Conservation (phyloP, 306 rosid species). For the Rosa multiflora region DNA sequence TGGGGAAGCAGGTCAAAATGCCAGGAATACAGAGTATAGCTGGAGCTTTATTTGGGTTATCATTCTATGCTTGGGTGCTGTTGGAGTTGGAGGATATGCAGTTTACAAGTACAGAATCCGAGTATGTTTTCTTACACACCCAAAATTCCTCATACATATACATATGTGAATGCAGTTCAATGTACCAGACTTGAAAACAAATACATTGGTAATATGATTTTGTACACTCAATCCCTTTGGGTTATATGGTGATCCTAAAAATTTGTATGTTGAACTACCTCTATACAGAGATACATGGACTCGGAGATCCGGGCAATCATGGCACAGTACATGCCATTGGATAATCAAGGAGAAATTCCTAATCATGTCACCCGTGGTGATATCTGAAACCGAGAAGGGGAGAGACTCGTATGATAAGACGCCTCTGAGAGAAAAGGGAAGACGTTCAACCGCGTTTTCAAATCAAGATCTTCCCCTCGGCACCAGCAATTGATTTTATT, state of each 20-base stretch:
- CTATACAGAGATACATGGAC: conserved; percentile 83
- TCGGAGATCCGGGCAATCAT: conserved; percentile 83
- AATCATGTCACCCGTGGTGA: conserved; percentile 43
- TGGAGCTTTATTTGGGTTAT: conserved; percentile 60
- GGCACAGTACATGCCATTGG: conserved; percentile 99
- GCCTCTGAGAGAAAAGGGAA: neutral
- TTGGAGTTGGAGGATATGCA: conserved; percentile 68
- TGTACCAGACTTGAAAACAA: neutral
- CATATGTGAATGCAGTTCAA: neutral
- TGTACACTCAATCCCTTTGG: neutral
- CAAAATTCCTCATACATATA: neutral
- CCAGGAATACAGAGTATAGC: conserved; percentile 28
- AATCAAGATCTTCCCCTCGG: neutral
- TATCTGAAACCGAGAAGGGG: conserved; percentile 20
- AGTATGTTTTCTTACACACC: conserved; percentile 44
- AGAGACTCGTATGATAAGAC: neutral
- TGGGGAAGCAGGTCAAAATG: conserved; percentile 37
- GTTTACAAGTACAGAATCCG: conserved; percentile 96
- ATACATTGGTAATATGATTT: too few species aligned
- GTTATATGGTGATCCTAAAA: neutral
- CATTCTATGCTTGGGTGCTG: conserved; percentile 53
- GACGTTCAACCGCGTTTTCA: neutral
- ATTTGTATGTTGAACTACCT: conserved; percentile 11
- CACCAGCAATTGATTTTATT: neutral
- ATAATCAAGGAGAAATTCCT: conserved; percentile 59